Conservation (phyloP, 176 grass and related monocot species). For the Musa itinerans region DNA sequence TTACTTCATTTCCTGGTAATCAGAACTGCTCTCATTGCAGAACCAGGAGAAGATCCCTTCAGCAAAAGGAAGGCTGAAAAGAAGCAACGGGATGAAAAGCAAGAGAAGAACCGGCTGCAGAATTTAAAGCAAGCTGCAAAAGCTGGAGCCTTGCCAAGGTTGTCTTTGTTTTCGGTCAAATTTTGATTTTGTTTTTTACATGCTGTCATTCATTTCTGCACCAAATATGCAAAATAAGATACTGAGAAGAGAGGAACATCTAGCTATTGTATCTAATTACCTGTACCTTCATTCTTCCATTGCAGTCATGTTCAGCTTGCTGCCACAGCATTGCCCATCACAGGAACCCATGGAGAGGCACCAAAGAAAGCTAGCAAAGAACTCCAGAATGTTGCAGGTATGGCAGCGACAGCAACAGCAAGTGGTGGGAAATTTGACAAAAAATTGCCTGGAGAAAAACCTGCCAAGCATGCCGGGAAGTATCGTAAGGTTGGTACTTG, state of each 20-base stretch:
- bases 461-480: slow-evolving; percentile 77
- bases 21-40: slow-evolving; percentile 22
- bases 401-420: slow-evolving; percentile 79
- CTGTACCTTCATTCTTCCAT: neutral
- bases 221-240: neutral
- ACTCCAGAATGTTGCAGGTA: slow-evolving; percentile 70
- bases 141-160: slow-evolving; percentile 80
- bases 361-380: slow-evolving; percentile 57
- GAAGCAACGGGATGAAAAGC: slow-evolving; percentile 73
- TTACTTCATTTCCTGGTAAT: neutral
- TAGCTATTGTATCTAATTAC: slow-evolving; percentile 2
- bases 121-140: slow-evolving; percentile 91
- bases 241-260: neutral
- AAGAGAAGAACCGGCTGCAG: slow-evolving; percentile 66
- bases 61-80: slow-evolving; percentile 72
- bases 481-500: slow-evolving; percentile 50
- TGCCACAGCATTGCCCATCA: slow-evolving; percentile 70
- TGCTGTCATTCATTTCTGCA: too few relatives aligned
- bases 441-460: slow-evolving; percentile 81
- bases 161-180: slow-evolving; percentile 1
- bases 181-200: too few relatives aligned
- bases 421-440: slow-evolving; percentile 90
- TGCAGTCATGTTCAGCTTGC: slow-evolving; percentile 86
- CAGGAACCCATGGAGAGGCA: slow-evolving; percentile 48
- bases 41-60: slow-evolving; percentile 81